A percentile compares a stretch with the other conserved stretches of the same genome.
Conservation (phyloP, 768 basidiomycete species). For the Suillus sp. region DNA sequence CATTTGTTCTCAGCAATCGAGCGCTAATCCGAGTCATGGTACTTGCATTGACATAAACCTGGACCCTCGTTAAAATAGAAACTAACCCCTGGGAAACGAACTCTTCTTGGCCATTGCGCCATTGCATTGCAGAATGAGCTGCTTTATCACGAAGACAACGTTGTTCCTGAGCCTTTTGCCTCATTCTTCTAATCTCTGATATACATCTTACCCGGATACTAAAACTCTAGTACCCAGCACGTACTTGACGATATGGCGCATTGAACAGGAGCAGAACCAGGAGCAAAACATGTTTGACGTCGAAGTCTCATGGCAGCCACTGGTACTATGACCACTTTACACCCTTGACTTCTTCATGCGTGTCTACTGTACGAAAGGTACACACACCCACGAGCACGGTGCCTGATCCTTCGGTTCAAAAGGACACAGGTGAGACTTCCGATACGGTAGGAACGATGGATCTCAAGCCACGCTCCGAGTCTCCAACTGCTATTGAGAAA, state of each 20-base stretch:
- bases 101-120: conserved; percentile 23
- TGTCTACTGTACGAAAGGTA: background rate
- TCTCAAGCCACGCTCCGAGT: background rate
- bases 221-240: background rate
- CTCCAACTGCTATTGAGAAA: conserved; percentile 6
- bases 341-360: conserved; percentile 3
- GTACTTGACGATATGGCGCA: background rate
- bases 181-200: background rate
- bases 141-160: conserved; percentile 12
- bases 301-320: background rate
- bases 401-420: background rate
- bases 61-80: conserved; percentile 4
- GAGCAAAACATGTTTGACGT: background rate
- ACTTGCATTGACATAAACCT: background rate
- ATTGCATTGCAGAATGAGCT: conserved; percentile 20
- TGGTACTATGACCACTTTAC: conserved; percentile 10
- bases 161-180: conserved; percentile 17
- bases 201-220: background rate
- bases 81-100: background rate
- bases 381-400: background rate
- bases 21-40: conserved; percentile 10
- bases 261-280: background rate
- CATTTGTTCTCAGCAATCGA: conserved; percentile 23
- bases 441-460: background rate
- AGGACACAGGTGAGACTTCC: background rate